These are phyloP conservation scores for Globisporangium perplexum DNA, from an alignment of 352 stramenopile genomes.

Conservation along the genomic window DNA sequence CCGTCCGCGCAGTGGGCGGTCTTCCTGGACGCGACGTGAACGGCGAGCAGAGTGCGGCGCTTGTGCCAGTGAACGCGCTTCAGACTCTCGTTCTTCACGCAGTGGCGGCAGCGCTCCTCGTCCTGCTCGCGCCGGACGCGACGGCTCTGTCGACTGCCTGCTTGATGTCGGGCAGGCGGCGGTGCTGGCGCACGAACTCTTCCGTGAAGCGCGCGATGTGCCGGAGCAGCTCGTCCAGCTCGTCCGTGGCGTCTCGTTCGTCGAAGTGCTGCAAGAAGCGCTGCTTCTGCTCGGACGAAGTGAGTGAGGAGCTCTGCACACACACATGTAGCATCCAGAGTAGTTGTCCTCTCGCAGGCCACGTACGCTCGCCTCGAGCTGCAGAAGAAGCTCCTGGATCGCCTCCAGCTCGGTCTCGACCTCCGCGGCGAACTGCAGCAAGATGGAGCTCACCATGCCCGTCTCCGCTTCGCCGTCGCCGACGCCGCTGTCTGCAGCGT, in stretches of 20 bases:
- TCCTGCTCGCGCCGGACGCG: too few relatives aligned
- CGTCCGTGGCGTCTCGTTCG: conserved; percentile 55
- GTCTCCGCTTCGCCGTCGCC: neutral
- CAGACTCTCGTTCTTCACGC: neutral
- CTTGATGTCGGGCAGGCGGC: conserved; percentile 27
- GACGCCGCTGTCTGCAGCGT: conserved; percentile 7
- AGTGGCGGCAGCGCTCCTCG: neutral
- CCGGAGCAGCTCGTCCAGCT: conserved; percentile 59
- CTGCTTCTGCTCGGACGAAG: conserved; percentile 29
- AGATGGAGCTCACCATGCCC: conserved; percentile 24
- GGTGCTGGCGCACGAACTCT: conserved; percentile 53
- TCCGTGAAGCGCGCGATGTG: conserved; percentile 57
- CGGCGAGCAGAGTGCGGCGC: too few relatives aligned
- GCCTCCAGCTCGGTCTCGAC: conserved; percentile 53
- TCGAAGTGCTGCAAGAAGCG: conserved; percentile 74
- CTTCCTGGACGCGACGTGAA: neutral
- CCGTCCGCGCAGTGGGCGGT: conserved; percentile 8
- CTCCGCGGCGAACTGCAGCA: conserved; percentile 52
- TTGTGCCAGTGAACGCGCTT: too few relatives aligned
- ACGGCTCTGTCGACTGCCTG: neutral
- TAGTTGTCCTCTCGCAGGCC: too few relatives aligned
- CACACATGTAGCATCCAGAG: neutral
- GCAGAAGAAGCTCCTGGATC: conserved; percentile 35
- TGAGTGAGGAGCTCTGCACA: neutral
- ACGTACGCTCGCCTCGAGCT: conserved; percentile 48